Evolutionary conservation across 2,329 filamentous ascomycete species (phyloP).

Genomic region (Aspergillus clavatus): DNA sequence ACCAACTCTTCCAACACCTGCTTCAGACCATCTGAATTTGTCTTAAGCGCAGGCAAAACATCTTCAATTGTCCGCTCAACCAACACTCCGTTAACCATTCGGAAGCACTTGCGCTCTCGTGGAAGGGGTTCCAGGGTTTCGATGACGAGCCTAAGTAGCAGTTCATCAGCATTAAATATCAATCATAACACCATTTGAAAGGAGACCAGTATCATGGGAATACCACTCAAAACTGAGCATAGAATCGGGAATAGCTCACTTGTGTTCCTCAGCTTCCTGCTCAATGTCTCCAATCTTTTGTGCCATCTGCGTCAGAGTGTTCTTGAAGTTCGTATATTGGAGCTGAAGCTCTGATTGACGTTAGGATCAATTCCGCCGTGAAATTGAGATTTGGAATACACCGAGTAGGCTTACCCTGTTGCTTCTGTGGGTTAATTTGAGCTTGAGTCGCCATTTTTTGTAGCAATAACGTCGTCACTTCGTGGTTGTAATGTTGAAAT

Average conservation of each 20-base stretch:
- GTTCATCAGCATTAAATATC: constrained; percentile 13
- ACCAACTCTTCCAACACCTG: constrained; percentile 91
- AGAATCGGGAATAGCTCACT: constrained; percentile 65
- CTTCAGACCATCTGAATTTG: constrained; percentile 87
- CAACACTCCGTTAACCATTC: constrained; percentile 95
- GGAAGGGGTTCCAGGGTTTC: constrained; percentile 83
- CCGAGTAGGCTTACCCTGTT: constrained; percentile 39
- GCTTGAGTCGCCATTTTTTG: constrained; percentile 37
- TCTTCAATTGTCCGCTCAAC: constrained; percentile 92
- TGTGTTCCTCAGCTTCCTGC: constrained; percentile 96
- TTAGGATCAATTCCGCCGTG: constrained; percentile 7
- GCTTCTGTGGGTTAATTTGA: constrained; percentile 41
- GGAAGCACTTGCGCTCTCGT: constrained; percentile 90
- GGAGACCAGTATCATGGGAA: not conserved
- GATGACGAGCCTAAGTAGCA: constrained; percentile 69
- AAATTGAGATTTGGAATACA: not conserved
- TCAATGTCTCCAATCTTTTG: constrained; percentile 97
- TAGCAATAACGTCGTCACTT: constrained; percentile 5
- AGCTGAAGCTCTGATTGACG: constrained; percentile 43
- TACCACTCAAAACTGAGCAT: too few relatives aligned
- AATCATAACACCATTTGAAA: not conserved
- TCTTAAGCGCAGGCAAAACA: constrained; percentile 83
- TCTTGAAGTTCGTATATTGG: constrained; percentile 55
- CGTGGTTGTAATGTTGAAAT: constrained; percentile 27
- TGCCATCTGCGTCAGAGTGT: constrained; percentile 80